These are phyloP conservation scores for Aspergillaceae sp. DNA, from an alignment of 2,329 filamentous ascomycete species.

Conservation along the genomic window DNA sequence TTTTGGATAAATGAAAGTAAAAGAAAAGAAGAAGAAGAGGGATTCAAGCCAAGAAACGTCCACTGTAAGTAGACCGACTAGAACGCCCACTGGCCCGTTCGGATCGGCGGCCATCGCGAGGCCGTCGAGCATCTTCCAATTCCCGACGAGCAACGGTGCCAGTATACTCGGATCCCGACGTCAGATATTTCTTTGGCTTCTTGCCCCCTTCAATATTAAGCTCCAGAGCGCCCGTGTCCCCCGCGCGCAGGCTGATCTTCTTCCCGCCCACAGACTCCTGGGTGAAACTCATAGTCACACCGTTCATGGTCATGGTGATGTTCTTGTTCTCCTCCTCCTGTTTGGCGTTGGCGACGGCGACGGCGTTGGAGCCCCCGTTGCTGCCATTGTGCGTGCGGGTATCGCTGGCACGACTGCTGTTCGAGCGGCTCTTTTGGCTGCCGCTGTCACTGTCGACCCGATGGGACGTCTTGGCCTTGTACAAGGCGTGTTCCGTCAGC, in stretches of 20 bases:
- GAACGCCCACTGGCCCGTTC: constrained; percentile 31
- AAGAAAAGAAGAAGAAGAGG: not conserved
- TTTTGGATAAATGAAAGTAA: not conserved
- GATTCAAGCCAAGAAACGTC: constrained; percentile 6
- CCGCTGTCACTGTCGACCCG: constrained; percentile 31
- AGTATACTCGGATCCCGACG: constrained; percentile 26
- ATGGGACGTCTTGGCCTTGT: constrained; percentile 21
- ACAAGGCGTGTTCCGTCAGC: constrained; percentile 28
- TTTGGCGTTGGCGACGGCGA: not conserved
- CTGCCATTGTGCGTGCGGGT: constrained; percentile 26
- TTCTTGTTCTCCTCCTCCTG: constrained; percentile 26
- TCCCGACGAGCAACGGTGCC: constrained; percentile 23
- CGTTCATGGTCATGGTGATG: constrained; percentile 33
- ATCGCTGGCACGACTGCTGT: constrained; percentile 34
- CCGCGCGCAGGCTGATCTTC: constrained; percentile 31
- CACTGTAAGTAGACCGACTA: constrained; percentile 30
- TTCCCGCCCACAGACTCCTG: constrained; percentile 30
- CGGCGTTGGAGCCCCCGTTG: constrained; percentile 21
- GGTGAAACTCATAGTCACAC: constrained; percentile 32
- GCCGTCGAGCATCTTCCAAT: constrained; percentile 24
- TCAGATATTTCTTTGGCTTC: constrained; percentile 30
- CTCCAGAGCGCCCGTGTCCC: constrained; percentile 29
- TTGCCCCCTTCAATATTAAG: constrained; percentile 29
- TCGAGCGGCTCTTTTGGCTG: constrained; percentile 34
- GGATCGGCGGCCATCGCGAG: constrained; percentile 27